A percentile compares a stretch with the other conserved stretches of the same genome.
Conservation (phyloP, 2,329 filamentous ascomycete species). For the Camillea tinctor region DNA sequence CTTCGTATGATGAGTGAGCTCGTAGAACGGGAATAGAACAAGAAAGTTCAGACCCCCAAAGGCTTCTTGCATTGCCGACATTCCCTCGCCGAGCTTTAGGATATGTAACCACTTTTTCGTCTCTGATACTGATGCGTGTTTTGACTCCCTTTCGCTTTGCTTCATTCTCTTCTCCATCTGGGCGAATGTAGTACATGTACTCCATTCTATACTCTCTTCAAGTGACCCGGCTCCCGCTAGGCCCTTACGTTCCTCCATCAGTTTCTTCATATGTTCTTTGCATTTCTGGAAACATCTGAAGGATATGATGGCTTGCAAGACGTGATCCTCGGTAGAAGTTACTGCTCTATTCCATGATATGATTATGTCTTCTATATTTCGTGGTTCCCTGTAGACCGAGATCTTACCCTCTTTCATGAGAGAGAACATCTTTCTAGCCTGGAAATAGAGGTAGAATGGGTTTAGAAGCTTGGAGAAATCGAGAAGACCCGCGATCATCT, state of each 20-base stretch:
- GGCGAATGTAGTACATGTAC: not conserved
- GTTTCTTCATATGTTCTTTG: too few relatives aligned
- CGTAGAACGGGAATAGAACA: slow-evolving; percentile 6
- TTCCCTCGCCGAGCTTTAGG: slow-evolving; percentile 1
- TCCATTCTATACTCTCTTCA: not conserved
- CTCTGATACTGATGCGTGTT: not conserved
- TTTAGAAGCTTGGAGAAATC: slow-evolving; percentile 5
- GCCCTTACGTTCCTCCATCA: not conserved
- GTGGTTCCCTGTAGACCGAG: not conserved
- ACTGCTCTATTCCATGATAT: not conserved
- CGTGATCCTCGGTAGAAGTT: too few relatives aligned
- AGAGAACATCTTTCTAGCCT: not conserved
- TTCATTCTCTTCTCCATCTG: not conserved
- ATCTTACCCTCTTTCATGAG: not conserved
- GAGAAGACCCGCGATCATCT: not conserved
- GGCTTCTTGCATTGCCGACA: slow-evolving; percentile 2
- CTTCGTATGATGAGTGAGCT: not conserved
- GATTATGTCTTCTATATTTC: not conserved
- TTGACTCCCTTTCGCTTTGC: not conserved
- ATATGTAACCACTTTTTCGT: slow-evolving; percentile 2
- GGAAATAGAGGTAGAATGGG: slow-evolving; percentile 5
- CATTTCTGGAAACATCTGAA: too few relatives aligned
- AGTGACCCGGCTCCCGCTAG: not conserved
- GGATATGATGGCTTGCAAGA: too few relatives aligned
- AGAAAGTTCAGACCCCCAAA: slow-evolving; percentile 4